Base-by-base conservation (phyloP, 2,329 filamentous ascomycete genomes). In the Cladophialophora bantiana region DNA sequence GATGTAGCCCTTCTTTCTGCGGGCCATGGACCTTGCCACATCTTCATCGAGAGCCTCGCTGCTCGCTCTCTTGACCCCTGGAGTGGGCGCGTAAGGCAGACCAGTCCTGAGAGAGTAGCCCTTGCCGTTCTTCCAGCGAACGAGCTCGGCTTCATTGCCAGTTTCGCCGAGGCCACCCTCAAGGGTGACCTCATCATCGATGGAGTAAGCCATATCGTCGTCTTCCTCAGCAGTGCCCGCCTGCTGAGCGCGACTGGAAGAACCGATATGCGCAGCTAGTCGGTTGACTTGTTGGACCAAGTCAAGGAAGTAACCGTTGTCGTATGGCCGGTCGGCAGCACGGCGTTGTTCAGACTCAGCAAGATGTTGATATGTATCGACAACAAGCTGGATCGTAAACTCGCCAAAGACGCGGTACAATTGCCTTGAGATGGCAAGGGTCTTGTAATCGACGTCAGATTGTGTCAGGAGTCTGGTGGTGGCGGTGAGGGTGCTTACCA, bases 271-370 rank as follows among this genome's bases (percentile, higher is more conserved):
- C 75, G 89, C 87, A 68, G 93, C 94, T 87, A 97, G 96, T 77
- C 92, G 88, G 77, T 89, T 88, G 74, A 97, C 93, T 86, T 97
- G 94, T 78, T 96, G 92, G 78, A 96, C 90, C 68, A 98, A 89
- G 83, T 98, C 94, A 82, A 97, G 90, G 78, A 97, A 97, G 82
- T 98, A 98, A 77, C 92, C 92, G 86, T 91, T 93, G 85, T 90
- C 95, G 84, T 97, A 98, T 72, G 93, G 93, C 75, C 91, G 89
- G 80, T 98, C 94, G 80, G 88, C 84, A 67, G 92, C 90, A 78
- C 92, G 88, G 72, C 90, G 89, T 82, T 94, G 92, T 79, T 98
- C 94, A 77, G 89, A 89, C 77, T 96, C 93, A 83, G 88, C 90
- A 71, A 97, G 85, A 79, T 90, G 90, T 79, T 93, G 89, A 79